These are phyloP conservation scores for Stephanodiscus triporus DNA, from an alignment of 108 stramenopile genomes.

Conservation along the genomic window DNA sequence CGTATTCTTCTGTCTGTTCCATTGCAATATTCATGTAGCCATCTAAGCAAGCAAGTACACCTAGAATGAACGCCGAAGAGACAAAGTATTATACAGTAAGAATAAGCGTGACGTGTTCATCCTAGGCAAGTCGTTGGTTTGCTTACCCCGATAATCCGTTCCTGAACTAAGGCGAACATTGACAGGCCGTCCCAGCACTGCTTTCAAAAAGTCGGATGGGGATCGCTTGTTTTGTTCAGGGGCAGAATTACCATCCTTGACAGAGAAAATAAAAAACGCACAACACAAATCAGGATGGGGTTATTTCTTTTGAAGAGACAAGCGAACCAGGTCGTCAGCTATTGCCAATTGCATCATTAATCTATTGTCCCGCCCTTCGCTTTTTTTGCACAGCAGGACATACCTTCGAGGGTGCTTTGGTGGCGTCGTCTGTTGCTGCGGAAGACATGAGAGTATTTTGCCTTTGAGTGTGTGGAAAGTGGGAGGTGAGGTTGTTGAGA, in stretches of 20 bases:
- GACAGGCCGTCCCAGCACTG: constrained; percentile 91
- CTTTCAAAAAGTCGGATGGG: constrained; percentile 89
- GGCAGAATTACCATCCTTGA: constrained; percentile 3
- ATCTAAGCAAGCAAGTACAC: constrained; percentile 97
- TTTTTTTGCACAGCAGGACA: neutral
- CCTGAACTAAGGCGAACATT: constrained; percentile 97
- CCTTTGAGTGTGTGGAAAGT: too few species aligned
- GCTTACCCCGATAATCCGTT: constrained; percentile 90
- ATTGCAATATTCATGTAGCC: constrained; percentile 99
- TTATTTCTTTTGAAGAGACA: neutral
- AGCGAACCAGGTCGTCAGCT: neutral
- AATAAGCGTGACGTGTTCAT: neutral
- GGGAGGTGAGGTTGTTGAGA: too few species aligned
- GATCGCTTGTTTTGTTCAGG: constrained; percentile 65
- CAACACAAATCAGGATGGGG: neutral
- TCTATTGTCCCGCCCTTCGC: neutral
- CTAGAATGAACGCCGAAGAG: constrained; percentile 30
- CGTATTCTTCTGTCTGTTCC: constrained; percentile 99
- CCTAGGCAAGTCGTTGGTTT: neutral
- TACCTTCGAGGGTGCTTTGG: constrained; percentile 12
- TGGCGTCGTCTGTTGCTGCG: constrained; percentile 16
- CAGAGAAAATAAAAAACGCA: neutral
- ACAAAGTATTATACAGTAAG: neutral
- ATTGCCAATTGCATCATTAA: neutral
- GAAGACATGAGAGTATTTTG: constrained; percentile 11